Evolutionary conservation across 2,329 filamentous ascomycete genomes (phyloP).

Genomic region (Hyphodiscus sp.): DNA sequence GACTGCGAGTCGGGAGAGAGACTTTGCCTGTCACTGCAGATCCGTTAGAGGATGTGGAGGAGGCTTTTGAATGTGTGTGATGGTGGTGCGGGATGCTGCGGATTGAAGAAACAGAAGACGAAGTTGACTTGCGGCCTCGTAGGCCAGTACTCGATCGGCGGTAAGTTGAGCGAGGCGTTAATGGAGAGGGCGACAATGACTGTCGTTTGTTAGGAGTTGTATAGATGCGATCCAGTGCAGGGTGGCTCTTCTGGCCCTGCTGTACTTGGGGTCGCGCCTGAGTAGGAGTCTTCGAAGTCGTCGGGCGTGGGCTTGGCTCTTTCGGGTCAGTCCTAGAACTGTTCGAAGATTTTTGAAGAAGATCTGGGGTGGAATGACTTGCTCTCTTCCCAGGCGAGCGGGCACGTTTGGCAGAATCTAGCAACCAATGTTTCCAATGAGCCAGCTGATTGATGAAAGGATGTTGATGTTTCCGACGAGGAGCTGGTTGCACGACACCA

Average conservation of each 20-base stretch:
- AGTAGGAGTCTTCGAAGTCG: slow-evolving; percentile 42
- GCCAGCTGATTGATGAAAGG: slow-evolving; percentile 61
- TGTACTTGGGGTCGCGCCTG: slow-evolving; percentile 29
- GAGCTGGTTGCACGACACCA: slow-evolving; percentile 23
- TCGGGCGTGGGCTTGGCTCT: slow-evolving; percentile 52
- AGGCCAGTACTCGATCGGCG: slow-evolving; percentile 77
- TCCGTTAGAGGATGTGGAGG: slow-evolving; percentile 79
- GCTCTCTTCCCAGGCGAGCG: slow-evolving; percentile 43
- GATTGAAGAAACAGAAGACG: slow-evolving; percentile 88
- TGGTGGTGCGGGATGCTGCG: slow-evolving; percentile 83
- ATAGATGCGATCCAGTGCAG: slow-evolving; percentile 30
- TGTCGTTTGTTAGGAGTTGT: slow-evolving; percentile 54
- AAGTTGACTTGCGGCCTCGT: slow-evolving; percentile 89
- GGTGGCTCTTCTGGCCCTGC: slow-evolving; percentile 29
- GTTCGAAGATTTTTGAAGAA: slow-evolving; percentile 43
- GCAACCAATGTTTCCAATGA: slow-evolving; percentile 66
- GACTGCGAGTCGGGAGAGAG: slow-evolving; percentile 60
- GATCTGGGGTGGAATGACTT: slow-evolving; percentile 48
- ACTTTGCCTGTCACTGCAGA: slow-evolving; percentile 67
- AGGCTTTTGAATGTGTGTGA: slow-evolving; percentile 88
- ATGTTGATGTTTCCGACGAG: slow-evolving; percentile 50
- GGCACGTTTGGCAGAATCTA: slow-evolving; percentile 58
- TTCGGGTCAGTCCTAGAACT: slow-evolving; percentile 39
- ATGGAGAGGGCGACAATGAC: slow-evolving; percentile 76
- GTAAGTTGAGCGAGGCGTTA: slow-evolving; percentile 83